Conservation (phyloP, 2,329 filamentous ascomycete species). For the Nemania abortiva region DNA sequence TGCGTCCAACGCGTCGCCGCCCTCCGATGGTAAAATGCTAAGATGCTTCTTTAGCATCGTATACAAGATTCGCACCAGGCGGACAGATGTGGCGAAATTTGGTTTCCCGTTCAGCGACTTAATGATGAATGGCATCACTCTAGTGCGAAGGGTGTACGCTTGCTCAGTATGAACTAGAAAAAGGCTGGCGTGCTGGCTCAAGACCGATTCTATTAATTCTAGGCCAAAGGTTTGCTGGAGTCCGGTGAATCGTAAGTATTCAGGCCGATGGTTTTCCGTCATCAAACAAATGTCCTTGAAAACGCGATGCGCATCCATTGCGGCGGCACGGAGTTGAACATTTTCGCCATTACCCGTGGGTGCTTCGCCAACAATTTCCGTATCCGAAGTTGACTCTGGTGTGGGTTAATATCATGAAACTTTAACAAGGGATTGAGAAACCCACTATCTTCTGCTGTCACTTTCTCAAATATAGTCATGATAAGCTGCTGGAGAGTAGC, state of each 20-base stretch:
- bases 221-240: slow-evolving; percentile 86
- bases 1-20: slow-evolving; percentile 83
- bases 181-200: slow-evolving; percentile 85
- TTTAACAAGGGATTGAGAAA: slow-evolving; percentile 38
- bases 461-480: slow-evolving; percentile 92
- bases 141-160: slow-evolving; percentile 78
- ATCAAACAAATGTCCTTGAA: slow-evolving; percentile 92
- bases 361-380: slow-evolving; percentile 73
- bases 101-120: slow-evolving; percentile 81
- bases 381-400: slow-evolving; percentile 61
- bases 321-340: slow-evolving; percentile 77
- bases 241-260: slow-evolving; percentile 82
- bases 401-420: slow-evolving; percentile 17
- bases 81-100: slow-evolving; percentile 84
- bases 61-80: slow-evolving; percentile 85
- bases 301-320: slow-evolving; percentile 87
- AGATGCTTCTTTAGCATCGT: slow-evolving; percentile 84
- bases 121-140: slow-evolving; percentile 86
- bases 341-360: slow-evolving; percentile 70
- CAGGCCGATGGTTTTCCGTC: slow-evolving; percentile 84
- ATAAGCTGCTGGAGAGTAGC: slow-evolving; percentile 97
- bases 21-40: slow-evolving; percentile 78
- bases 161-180: slow-evolving; percentile 85
- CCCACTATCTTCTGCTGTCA: slow-evolving; percentile 82
- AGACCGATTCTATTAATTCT: slow-evolving; percentile 90